phyloP scores from a whole-genome alignment of 139 green algal genomes.

The Volvox africanus region DNA sequence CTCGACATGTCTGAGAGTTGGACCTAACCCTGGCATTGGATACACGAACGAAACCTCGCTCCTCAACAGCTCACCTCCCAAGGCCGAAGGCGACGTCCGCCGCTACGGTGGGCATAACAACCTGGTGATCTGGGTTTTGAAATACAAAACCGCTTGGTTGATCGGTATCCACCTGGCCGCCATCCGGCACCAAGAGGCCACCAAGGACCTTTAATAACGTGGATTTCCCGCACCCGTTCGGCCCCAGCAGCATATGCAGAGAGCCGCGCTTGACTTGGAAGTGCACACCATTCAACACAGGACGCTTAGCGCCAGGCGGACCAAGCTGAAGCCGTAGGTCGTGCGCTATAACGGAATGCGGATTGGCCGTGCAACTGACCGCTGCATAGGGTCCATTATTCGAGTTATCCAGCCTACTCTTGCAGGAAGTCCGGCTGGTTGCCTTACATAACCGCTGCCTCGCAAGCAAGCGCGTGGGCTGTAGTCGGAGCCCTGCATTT shows the following conservation, averaged over 20 bases:
- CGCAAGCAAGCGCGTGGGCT: too few relatives aligned
- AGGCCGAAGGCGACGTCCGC: conserved; percentile 98
- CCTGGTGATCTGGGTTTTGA: conserved; percentile 98
- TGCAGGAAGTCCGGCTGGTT: too few relatives aligned
- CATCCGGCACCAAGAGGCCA: conserved; percentile 77
- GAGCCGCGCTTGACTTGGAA: conserved; percentile 68
- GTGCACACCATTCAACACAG: conserved; percentile 62
- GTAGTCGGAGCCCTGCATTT: too few relatives aligned
- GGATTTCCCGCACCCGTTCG: conserved; percentile 93
- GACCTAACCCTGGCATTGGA: too few relatives aligned
- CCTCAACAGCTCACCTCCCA: conserved; percentile 62
- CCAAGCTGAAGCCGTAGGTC: conserved; percentile 51
- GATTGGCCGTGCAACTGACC: neutral
- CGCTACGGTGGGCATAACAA: conserved; percentile 76
- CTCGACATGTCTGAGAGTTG: too few relatives aligned
- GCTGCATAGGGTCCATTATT: neutral
- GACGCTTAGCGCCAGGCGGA: conserved; percentile 26
- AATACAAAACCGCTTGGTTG: conserved; percentile 93
- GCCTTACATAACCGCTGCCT: too few relatives aligned
- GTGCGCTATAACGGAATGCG: conserved; percentile 6
- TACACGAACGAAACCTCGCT: neutral
- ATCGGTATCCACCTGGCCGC: conserved; percentile 66
- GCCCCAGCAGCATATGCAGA: conserved; percentile 95
- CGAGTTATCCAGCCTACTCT: too few relatives aligned
- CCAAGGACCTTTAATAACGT: conserved; percentile 89